Percentiles rank a stretch among this genome's conserved stretches.
These are phyloP conservation scores for Teunomyces funiuensis DNA, from an alignment of 805 yeast genomes.

Conservation along the genomic window DNA sequence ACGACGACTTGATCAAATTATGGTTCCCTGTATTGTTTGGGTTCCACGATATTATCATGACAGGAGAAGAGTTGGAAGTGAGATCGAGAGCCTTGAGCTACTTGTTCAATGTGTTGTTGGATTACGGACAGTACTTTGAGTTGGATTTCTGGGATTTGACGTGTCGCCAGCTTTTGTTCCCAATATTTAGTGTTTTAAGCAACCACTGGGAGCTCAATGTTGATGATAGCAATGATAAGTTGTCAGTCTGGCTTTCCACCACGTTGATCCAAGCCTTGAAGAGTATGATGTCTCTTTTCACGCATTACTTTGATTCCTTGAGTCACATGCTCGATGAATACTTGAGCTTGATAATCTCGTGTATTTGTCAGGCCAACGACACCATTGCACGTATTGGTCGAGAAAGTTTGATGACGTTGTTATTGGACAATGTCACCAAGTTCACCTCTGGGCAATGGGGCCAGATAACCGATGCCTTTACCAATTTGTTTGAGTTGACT, in stretches of 20 bases:
- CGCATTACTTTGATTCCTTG: conserved; percentile 77
- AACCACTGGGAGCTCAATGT: conserved; percentile 68
- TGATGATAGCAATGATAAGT: conserved; percentile 71
- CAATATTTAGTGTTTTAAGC: conserved; percentile 80
- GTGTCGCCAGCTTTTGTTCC: conserved; percentile 78
- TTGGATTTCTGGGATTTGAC: conserved; percentile 78
- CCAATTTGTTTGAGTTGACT: conserved; percentile 70
- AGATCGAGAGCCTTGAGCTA: conserved; percentile 83
- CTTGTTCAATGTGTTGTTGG: conserved; percentile 77
- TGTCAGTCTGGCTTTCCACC: conserved; percentile 95
- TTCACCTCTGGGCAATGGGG: conserved; percentile 75
- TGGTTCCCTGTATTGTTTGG: conserved; percentile 90
- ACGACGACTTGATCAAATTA: conserved; percentile 48
- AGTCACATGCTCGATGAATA: conserved; percentile 76
- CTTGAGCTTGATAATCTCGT: conserved; percentile 72
- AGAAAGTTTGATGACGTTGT: conserved; percentile 77
- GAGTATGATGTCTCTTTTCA: conserved; percentile 78
- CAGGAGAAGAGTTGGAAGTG: conserved; percentile 91
- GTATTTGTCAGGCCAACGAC: conserved; percentile 96
- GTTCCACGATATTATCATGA: conserved; percentile 86
- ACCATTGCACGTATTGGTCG: conserved; percentile 95
- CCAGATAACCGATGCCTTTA: conserved; percentile 62
- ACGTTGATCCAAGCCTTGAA: conserved; percentile 94
- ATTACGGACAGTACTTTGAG: conserved; percentile 76
- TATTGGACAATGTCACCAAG: conserved; percentile 69